These are phyloP conservation scores for cucumber (Cucumis sativus) DNA, from an alignment of 306 rosid species.

Conservation along the genomic window Cucumber_9930_V3 NC_026660.2:10360001-10360500, in stretches of 20 bases:
- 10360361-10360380: neutral
- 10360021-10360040: slow-evolving; percentile 90
- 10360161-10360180: slow-evolving; percentile 83
- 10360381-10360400: neutral
- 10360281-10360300: slow-evolving; percentile 99
- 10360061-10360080: neutral
- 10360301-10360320: neutral
- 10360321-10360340: neutral
- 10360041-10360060: slow-evolving; percentile 2
- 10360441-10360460: neutral
- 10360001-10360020: slow-evolving; percentile 95
- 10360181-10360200: slow-evolving; percentile 96
- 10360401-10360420: neutral
- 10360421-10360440: neutral
- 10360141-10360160: neutral
- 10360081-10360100: neutral
- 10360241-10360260: slow-evolving; percentile 98
- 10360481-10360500: too few relatives aligned
- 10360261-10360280: slow-evolving; percentile 94
- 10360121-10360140: neutral
- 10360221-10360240: slow-evolving; percentile 72
- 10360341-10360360: neutral
- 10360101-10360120: neutral
- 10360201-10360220: slow-evolving; percentile 67
- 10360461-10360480: too few relatives aligned